Conservation (phyloP, 148 eudicot genomes). For the Fagopyrum homotropicum region DNA sequence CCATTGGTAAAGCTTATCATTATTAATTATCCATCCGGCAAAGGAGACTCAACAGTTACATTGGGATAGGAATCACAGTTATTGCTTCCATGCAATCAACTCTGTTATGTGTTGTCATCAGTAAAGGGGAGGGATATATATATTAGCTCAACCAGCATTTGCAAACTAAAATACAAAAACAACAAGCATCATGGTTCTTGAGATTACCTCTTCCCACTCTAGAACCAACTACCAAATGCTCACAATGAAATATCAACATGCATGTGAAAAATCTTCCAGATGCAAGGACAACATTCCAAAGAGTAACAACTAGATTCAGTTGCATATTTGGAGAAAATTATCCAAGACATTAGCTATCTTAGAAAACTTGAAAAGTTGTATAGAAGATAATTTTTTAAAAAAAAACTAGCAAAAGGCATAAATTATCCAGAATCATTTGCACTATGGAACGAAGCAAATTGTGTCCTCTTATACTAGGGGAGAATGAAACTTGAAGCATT, state of each 20-base stretch:
- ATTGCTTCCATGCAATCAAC: neutral
- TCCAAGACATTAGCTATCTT: neutral
- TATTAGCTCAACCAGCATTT: neutral
- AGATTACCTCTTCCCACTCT: neutral
- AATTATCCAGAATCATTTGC: neutral
- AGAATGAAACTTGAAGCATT: conserved; percentile 3
- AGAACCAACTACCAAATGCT: neutral
- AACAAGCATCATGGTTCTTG: neutral
- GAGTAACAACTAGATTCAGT: neutral
- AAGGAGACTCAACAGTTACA: neutral
- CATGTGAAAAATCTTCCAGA: neutral
- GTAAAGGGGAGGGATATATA: neutral
- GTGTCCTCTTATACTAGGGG: neutral
- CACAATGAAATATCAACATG: neutral
- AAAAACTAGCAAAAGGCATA: neutral
- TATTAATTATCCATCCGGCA: neutral
- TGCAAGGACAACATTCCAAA: neutral
- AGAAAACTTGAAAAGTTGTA: neutral
- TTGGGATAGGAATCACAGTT: neutral
- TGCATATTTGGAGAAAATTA: neutral
- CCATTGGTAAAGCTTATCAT: neutral
- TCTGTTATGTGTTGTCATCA: neutral
- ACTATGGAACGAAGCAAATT: neutral
- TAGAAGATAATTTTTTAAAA: neutral
- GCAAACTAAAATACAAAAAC: neutral